phyloP scores from a whole-genome alignment of 257 asterid species.

The Penstemon davidsonii region DNA sequence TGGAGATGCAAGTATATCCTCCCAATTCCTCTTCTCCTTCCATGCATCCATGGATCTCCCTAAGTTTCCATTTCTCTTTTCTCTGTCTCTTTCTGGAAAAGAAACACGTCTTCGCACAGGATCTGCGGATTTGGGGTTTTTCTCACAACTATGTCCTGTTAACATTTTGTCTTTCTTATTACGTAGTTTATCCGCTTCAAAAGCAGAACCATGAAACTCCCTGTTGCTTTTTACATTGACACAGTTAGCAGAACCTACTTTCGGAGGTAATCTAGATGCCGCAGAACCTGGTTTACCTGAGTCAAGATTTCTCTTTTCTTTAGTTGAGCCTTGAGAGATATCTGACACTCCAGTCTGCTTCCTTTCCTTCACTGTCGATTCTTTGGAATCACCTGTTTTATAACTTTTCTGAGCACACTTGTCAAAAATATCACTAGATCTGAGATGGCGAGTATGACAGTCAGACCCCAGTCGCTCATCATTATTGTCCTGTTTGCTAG shows the following conservation, averaged over 20 bases:
- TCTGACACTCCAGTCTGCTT: conserved; percentile 46
- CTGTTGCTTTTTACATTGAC: conserved; percentile 45
- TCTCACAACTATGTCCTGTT: conserved; percentile 44
- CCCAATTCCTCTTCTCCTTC: conserved; percentile 99
- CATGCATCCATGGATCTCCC: conserved; percentile 92
- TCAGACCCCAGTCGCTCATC: conserved; percentile 42
- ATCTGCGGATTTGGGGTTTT: conserved; percentile 54
- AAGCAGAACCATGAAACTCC: conserved; percentile 43
- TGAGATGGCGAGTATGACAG: conserved; percentile 39
- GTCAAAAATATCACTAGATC: conserved; percentile 40
- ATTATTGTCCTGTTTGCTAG: conserved; percentile 43
- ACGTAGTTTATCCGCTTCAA: conserved; percentile 47
- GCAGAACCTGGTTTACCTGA: conserved; percentile 44
- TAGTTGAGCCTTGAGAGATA: conserved; percentile 43
- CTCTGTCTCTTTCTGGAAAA: conserved; percentile 66
- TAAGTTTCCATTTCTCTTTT: conserved; percentile 62
- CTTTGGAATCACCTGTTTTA: conserved; percentile 41
- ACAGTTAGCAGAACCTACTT: conserved; percentile 45
- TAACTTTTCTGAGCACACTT: conserved; percentile 36
- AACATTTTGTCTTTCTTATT: conserved; percentile 52
- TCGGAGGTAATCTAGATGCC: conserved; percentile 48
- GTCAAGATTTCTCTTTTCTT: conserved; percentile 55
- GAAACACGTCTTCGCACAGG: conserved; percentile 47
- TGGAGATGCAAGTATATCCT: conserved; percentile 86
- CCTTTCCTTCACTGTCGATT: conserved; percentile 34